Evolutionary conservation across 2,329 filamentous ascomycete genomes (phyloP), one percentile per base, ranked within the genome.

Genomic region (Cryphonectria nitschkei): DNA sequence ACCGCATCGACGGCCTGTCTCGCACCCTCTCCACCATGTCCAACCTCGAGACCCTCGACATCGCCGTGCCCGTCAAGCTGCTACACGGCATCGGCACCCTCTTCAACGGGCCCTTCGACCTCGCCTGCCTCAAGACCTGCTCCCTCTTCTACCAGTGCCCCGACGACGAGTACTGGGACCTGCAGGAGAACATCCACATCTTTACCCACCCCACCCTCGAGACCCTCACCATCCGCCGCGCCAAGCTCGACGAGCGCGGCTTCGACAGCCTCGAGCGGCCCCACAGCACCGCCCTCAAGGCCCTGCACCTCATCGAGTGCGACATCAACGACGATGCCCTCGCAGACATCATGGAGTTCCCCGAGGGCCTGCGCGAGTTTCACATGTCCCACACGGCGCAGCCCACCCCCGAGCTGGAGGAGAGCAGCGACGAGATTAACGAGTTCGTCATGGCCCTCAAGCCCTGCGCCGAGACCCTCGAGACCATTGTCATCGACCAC

Each of bases 181-280:
- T 86, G 54, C 83, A 82, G 70, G 83, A 85, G 71, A 86, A 85
- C 73, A 85, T 86, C 63, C 83, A 86, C 77, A 84, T 86, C 66
- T 86, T 86, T 71, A 79, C 82, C 3, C 84, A 86, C 65, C 84
- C 84, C 0, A 84, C 83, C 0, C 80, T 86, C 29, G 84, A 86
- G 74, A 80, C 77, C 6, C 80, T 86, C 3, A 79, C 80, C 62
- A 83, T 86, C 65, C 79, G 78, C 62, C 76, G 81, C n/a, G 84
- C 84, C 14, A 82, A 80, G 72, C 79, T 86, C 3, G 84, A 84
- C 67, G 78, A 85, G 68, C 80, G 80, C 0, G 84, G 84, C 2
- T 86, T 86, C 63, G 83, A 86, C 70, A 78, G 80, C 26, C 81
- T 84, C 13, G 84, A 86, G 76, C 82, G 81, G 2, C 84, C 84